Conservation (phyloP, 1,284 basidiomycete genomes). For the Lentinula novae-zelandiae region DNA sequence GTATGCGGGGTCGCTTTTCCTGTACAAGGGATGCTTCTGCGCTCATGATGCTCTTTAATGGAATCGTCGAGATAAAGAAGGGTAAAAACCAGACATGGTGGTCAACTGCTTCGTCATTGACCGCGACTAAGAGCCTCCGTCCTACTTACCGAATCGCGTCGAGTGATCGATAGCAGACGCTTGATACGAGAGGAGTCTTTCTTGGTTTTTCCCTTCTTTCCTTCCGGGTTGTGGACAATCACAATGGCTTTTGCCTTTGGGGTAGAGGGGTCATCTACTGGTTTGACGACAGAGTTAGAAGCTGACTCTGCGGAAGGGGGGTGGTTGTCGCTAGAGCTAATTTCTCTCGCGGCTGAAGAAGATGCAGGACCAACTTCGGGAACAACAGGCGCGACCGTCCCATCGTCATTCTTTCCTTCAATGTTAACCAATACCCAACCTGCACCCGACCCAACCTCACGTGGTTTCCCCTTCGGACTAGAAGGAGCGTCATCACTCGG, state of each 20-base stretch:
- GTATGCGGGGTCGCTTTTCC: constrained; percentile 1
- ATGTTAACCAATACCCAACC: constrained; percentile 69
- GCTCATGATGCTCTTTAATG: background rate
- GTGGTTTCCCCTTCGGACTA: constrained; percentile 14
- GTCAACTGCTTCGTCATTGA: background rate
- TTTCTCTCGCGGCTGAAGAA: background rate
- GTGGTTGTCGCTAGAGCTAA: background rate
- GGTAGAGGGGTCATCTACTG: background rate
- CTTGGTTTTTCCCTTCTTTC: constrained; percentile 36
- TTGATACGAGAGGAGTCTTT: constrained; percentile 26
- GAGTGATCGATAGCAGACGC: constrained; percentile 36
- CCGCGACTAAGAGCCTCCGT: background rate
- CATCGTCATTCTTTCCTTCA: constrained; percentile 35
- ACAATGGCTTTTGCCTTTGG: constrained; percentile 49
- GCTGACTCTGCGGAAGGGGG: background rate
- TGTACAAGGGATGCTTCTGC: constrained; percentile 4
- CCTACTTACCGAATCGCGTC: constrained; percentile 34
- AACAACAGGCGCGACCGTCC: constrained; percentile 16
- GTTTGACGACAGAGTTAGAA: background rate
- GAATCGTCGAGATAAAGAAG: background rate
- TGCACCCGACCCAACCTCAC: constrained; percentile 25
- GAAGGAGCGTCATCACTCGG: background rate
- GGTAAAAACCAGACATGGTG: background rate
- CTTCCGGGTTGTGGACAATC: constrained; percentile 52
- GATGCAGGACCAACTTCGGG: background rate